These are phyloP conservation scores for Gracilaria vermiculophylla DNA, from an alignment of 23 red algal genomes.

Conservation along the genomic window DNA sequence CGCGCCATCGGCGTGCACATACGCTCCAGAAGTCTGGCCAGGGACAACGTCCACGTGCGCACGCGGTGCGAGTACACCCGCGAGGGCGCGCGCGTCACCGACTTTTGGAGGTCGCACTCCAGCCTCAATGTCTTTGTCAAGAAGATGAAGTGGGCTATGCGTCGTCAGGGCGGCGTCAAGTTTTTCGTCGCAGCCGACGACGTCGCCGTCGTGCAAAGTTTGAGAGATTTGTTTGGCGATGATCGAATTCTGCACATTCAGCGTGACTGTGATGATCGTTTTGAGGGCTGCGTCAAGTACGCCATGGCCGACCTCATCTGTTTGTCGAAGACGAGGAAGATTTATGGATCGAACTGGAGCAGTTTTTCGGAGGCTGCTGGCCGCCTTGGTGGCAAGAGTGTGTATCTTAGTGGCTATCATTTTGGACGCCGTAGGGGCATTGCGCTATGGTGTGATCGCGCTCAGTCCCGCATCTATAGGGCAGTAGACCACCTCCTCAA, in stretches of 20 bases:
- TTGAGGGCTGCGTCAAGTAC: constrained; percentile 37
- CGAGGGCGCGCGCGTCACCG: constrained; percentile 32
- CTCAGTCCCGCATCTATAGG: not conserved
- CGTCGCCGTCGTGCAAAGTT: not conserved
- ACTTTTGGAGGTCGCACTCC: constrained; percentile 47
- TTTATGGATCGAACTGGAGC: constrained; percentile 57
- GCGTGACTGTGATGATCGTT: constrained; percentile 56
- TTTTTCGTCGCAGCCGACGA: constrained; percentile 72
- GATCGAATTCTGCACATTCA: constrained; percentile 21
- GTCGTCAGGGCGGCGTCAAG: not conserved
- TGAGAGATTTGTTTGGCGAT: not conserved
- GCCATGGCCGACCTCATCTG: constrained; percentile 51
- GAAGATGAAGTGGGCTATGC: constrained; percentile 24
- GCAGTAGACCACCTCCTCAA: not conserved
- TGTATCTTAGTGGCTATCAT: constrained; percentile 55
- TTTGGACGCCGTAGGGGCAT: constrained; percentile 26
- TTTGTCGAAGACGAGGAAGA: constrained; percentile 31
- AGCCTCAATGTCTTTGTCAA: constrained; percentile 15
- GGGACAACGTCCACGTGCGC: constrained; percentile 39
- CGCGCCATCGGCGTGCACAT: constrained; percentile 48
- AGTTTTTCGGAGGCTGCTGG: constrained; percentile 58
- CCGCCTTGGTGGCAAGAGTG: not conserved
- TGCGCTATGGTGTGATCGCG: not conserved
- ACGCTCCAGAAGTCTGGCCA: constrained; percentile 41
- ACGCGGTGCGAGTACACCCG: constrained; percentile 46